These are phyloP conservation scores for Talaromyces sp. DNA, from an alignment of 2,329 filamentous ascomycete genomes.

Conservation along the genomic window DNA sequence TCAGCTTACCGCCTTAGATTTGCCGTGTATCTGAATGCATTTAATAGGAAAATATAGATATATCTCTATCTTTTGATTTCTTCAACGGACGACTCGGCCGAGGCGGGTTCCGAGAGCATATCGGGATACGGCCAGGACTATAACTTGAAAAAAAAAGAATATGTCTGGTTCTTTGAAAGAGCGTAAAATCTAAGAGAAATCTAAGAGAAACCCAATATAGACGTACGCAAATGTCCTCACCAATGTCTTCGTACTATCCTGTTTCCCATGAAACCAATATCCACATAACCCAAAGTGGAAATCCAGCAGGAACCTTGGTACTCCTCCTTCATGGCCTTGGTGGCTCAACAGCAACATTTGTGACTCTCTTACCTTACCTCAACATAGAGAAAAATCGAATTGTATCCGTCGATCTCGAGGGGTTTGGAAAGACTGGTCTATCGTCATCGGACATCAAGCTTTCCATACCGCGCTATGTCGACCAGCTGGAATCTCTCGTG, in stretches of 20 bases:
- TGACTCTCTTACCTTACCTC: conserved; percentile 1
- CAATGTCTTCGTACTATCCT: background rate
- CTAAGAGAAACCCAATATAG: background rate
- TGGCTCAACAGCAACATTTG: conserved; percentile 11
- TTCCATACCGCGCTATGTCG: conserved; percentile 13
- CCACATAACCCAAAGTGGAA: conserved; percentile 2
- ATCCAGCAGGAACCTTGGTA: background rate
- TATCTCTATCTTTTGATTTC: background rate
- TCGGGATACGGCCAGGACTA: background rate
- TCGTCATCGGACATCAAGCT: conserved; percentile 11
- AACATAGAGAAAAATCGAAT: conserved; percentile 12
- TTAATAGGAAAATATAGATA: background rate
- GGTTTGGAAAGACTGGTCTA: conserved; percentile 11
- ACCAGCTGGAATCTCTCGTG: conserved; percentile 12
- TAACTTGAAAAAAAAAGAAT: background rate
- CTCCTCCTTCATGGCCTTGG: conserved; percentile 13
- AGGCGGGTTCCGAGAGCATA: background rate
- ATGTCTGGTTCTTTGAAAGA: background rate
- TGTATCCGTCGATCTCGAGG: conserved; percentile 13
- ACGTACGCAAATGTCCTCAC: background rate
- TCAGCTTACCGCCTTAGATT: background rate
- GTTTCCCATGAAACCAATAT: conserved; percentile 10
- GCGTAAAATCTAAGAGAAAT: background rate
- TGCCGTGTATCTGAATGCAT: background rate
- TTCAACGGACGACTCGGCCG: background rate